Percentiles rank a stretch among this genome's conserved stretches.
Conservation (phyloP, 208 protist species). For the Phytomonas sp. region DNA sequence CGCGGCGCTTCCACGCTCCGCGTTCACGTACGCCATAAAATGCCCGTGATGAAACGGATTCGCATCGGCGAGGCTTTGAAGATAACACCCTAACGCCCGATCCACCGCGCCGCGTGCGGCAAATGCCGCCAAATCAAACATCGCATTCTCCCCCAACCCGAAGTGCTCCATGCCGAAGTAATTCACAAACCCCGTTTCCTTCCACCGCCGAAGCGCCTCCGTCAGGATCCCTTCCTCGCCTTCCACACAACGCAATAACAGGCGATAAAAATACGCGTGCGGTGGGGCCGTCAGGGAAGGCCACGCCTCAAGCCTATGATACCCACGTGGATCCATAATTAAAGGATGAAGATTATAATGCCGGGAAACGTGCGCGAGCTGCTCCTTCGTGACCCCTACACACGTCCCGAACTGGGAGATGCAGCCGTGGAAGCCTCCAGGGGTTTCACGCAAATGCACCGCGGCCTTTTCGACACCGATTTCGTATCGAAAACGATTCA, state of each 20-base stretch:
- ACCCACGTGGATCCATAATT: slow-evolving; percentile 54
- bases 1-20: slow-evolving; percentile 29
- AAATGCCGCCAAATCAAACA: slow-evolving; percentile 53
- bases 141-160: slow-evolving; percentile 40
- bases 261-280: slow-evolving; percentile 34
- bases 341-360: slow-evolving; percentile 79
- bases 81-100: slow-evolving; percentile 31
- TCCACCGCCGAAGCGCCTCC: slow-evolving; percentile 17
- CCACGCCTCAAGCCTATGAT: slow-evolving; percentile 22
- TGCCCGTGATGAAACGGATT: slow-evolving; percentile 50
- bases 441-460: slow-evolving; percentile 23
- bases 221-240: slow-evolving; percentile 21
- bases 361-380: slow-evolving; percentile 62
- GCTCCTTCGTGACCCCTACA: slow-evolving; percentile 70
- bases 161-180: slow-evolving; percentile 77
- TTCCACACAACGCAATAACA: slow-evolving; percentile 61
- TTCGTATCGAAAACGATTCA: slow-evolving; percentile 66
- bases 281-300: slow-evolving; percentile 12
- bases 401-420: slow-evolving; percentile 56
- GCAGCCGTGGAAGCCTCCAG: slow-evolving; percentile 58
- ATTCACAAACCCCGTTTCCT: slow-evolving; percentile 60
- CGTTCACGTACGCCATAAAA: slow-evolving; percentile 59
- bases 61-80: slow-evolving; percentile 60
- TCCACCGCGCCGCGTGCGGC: slow-evolving; percentile 22
- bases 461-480: slow-evolving; percentile 41